Evolutionary conservation across 2,329 filamentous ascomycete genomes (phyloP), one percentile per base, ranked within the genome.

Genomic region (Ophidiomyces ophidiicola): DNA sequence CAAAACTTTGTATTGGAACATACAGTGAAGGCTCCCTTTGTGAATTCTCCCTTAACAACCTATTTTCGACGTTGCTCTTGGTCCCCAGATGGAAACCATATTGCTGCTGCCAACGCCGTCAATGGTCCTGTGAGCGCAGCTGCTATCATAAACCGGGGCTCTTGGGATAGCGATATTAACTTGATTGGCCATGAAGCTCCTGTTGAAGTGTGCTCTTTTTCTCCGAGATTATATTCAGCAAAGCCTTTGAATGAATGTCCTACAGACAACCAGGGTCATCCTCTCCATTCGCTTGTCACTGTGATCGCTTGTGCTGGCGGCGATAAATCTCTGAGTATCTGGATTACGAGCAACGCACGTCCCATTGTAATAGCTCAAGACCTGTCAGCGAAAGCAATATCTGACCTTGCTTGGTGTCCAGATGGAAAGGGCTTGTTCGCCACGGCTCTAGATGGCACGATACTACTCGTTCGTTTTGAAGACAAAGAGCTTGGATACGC

Each of bases 101-200:
- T 98, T 45, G 90, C 90, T 3, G 90, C 90, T 3, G 85, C 90
- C 5, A 98, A 98, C 58, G 87, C 90, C 0, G 87, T 94, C 14
- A 98, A 98, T 55, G 90, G 90, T 0, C 92, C 90, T 1, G 90
- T 98, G 17, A 94, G 85, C 63, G 94, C 88, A 0, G 88, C 96
- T 21, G 88, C 90, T 3, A 96, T 98, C 43, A 85, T 98, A 41
- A 86, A 90, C 55, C 80, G 90, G 50, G 81, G 83, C 12, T 75
- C 76, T 25, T 98, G 92, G 90, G 86, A 94, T 53, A 86, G 85
- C 47, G 86, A 98, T 54, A 96, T 96, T 63, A 94, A 94, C 57
- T 62, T 98, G 44, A 94, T 98, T 44, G 90, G 90, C 6, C 90
- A 98, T 56, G 90, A 98, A 68, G 88, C 84, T 0, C 90, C 90